phyloP scores from a whole-genome alignment of 2,329 filamentous ascomycete genomes.

The Colletotrichum viniferum region DNA sequence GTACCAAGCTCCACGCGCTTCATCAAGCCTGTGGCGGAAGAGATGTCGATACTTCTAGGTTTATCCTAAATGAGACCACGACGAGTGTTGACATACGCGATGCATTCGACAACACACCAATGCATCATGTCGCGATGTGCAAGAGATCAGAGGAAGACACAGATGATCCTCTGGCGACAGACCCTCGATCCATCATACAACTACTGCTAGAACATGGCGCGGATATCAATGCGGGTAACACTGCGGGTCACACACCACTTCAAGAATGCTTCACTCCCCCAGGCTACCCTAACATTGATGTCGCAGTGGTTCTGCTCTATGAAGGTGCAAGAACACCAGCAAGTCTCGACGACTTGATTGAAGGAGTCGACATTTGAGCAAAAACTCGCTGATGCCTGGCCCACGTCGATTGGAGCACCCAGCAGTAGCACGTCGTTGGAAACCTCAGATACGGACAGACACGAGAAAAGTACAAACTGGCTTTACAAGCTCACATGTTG shows the following conservation, averaged over 20 bases:
- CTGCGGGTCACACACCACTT: not conserved
- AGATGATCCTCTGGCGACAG: not conserved
- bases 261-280: not conserved
- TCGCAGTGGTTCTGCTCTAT: not conserved
- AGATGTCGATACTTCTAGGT: not conserved
- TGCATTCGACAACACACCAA: not conserved
- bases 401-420: not conserved
- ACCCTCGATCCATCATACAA: not conserved
- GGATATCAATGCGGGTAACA: not conserved
- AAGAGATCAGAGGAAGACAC: not conserved
- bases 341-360: not conserved
- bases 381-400: not conserved
- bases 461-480: not conserved
- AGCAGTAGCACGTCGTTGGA: not conserved
- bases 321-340: not conserved
- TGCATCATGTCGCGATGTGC: not conserved
- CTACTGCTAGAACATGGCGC: not conserved
- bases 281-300: not conserved
- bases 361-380: not conserved
- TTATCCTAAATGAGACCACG: not conserved
- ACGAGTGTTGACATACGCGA: not conserved
- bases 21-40: not conserved
- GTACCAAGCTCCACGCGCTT: not conserved
- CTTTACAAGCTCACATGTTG: not conserved
- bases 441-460: fast-evolving